phyloP scores from a whole-genome alignment of 345 rosid species.

The Arabis hirsuta region DNA sequence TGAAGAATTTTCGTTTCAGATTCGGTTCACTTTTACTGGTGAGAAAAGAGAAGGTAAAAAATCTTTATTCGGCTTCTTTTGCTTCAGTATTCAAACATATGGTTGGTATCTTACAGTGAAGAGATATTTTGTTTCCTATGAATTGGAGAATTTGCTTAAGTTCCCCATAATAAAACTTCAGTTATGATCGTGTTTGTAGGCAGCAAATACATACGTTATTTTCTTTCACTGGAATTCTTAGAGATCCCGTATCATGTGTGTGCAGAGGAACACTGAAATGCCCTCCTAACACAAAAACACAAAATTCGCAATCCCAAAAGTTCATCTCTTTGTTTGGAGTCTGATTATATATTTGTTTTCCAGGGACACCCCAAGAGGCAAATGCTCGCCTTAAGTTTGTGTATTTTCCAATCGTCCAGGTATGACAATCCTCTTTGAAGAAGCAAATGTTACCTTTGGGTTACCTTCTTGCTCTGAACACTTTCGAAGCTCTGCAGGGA shows the following conservation, averaged over 20 bases:
- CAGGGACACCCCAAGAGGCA: slow-evolving; percentile 47
- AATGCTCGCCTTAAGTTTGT: slow-evolving; percentile 73
- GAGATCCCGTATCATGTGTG: neutral
- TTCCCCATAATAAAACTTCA: neutral
- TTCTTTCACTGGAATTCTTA: neutral
- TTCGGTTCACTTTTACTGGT: slow-evolving; percentile 45
- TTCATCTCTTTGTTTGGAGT: slow-evolving; percentile 19
- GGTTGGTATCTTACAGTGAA: neutral
- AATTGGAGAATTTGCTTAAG: neutral
- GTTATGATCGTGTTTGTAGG: slow-evolving; percentile 8
- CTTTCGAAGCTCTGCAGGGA: slow-evolving; percentile 53
- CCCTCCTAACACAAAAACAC: neutral
- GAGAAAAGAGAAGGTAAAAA: slow-evolving; percentile 36
- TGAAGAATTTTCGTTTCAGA: slow-evolving; percentile 56
- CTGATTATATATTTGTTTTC: slow-evolving; percentile 33
- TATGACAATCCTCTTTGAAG: slow-evolving; percentile 31
- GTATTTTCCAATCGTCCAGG: slow-evolving; percentile 74
- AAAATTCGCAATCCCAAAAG: neutral
- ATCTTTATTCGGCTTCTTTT: slow-evolving; percentile 4
- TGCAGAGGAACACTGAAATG: neutral
- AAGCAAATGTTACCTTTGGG: slow-evolving; percentile 9
- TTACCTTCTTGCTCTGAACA: slow-evolving; percentile 14
- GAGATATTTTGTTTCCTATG: neutral
- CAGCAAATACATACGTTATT: neutral
- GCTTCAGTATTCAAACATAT: slow-evolving; percentile 3